Evolutionary conservation across 73 alveolate genomes (phyloP).

Genomic region (Paramecium biaurelia): DNA sequence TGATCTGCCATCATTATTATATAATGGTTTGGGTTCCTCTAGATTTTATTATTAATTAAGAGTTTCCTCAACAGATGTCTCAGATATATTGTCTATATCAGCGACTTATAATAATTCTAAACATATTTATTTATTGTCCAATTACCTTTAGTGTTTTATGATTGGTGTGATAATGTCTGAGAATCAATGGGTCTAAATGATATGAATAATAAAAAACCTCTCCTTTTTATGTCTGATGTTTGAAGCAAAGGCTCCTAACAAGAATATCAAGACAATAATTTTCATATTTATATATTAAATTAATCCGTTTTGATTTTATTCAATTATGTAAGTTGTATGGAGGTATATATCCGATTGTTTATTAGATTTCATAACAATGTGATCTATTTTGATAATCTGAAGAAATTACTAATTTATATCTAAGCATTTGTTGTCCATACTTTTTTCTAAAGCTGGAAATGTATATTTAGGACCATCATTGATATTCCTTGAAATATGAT

Average conservation of each 20-base stretch:
- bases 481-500: background rate
- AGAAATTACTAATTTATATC: background rate
- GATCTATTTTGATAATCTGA: background rate
- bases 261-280: background rate
- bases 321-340: background rate
- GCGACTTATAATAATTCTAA: background rate
- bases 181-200: background rate
- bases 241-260: constrained; percentile 12
- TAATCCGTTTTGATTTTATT: constrained; percentile 34
- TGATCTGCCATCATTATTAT: constrained; percentile 30
- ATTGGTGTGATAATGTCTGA: background rate
- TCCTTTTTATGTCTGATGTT: background rate
- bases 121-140: background rate
- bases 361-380: constrained; percentile 4
- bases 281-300: background rate
- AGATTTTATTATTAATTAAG: background rate
- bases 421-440: background rate
- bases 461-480: constrained; percentile 23
- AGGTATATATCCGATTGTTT: constrained; percentile 7
- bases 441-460: background rate
- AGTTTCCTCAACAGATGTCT: background rate
- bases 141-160: background rate
- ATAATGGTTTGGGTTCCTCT: background rate
- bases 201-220: background rate
- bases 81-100: background rate